phyloP scores from a whole-genome alignment of 768 basidiomycete genomes.

The Tylopilus felleus region DNA sequence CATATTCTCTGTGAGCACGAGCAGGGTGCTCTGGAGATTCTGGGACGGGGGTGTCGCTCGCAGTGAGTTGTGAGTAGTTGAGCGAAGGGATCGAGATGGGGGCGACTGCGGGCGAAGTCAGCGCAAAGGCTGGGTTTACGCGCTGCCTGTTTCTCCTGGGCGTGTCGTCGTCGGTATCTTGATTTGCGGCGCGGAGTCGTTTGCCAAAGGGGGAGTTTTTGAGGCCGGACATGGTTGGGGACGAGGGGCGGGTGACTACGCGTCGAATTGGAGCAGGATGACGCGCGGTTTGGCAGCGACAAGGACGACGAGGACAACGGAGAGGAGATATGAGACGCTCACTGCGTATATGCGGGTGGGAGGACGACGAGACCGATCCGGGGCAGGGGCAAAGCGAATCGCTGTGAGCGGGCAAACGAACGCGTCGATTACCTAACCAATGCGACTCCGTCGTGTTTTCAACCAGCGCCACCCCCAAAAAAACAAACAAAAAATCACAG shows the following conservation, averaged over 20 bases:
- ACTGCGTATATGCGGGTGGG: conserved; percentile 1
- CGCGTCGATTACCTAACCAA: conserved; percentile 33
- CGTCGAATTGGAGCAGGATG: neutral
- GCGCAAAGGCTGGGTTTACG: conserved; percentile 52
- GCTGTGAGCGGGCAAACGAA: conserved; percentile 18
- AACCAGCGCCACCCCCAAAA: conserved; percentile 22
- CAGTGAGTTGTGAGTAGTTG: conserved; percentile 48
- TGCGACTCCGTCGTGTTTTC: conserved; percentile 12
- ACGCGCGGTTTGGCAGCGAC: neutral
- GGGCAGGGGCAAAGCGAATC: conserved; percentile 24
- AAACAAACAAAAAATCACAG: conserved; percentile 4
- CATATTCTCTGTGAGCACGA: conserved; percentile 40
- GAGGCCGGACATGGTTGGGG: conserved; percentile 58
- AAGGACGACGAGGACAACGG: neutral
- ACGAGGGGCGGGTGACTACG: neutral
- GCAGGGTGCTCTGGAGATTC: conserved; percentile 37
- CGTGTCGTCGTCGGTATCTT: conserved; percentile 52
- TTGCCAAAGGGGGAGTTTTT: conserved; percentile 86
- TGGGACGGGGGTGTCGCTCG: conserved; percentile 48
- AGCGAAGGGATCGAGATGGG: conserved; percentile 53
- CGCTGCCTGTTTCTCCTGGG: conserved; percentile 51
- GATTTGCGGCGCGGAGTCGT: conserved; percentile 69
- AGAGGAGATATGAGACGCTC: neutral
- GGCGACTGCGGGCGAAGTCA: conserved; percentile 30
- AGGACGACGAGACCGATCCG: conserved; percentile 15